These are phyloP conservation scores for Gossypium bickii DNA, from an alignment of 345 rosid species.

Conservation along the genomic window DNA sequence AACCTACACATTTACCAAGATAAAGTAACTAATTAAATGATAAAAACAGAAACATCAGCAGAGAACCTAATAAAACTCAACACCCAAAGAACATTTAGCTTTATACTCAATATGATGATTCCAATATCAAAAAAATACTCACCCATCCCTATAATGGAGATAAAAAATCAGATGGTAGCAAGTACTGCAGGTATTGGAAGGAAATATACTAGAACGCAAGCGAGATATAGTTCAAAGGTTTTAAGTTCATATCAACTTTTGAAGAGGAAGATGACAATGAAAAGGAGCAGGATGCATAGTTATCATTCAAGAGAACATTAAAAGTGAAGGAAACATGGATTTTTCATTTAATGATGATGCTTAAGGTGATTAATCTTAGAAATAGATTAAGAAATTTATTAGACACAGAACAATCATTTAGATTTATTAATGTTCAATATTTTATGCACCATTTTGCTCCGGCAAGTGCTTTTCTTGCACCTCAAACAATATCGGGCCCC, in stretches of 20 bases:
- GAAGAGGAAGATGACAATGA: neutral
- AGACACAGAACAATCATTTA: neutral
- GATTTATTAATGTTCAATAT: neutral
- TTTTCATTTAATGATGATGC: neutral
- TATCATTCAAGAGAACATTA: neutral
- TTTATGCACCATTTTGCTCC: neutral
- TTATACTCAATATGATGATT: neutral
- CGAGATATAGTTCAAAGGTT: neutral
- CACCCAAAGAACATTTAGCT: neutral
- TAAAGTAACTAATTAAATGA: slow-evolving; percentile 4
- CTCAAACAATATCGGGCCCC: neutral
- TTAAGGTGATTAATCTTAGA: neutral
- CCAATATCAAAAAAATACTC: slow-evolving; percentile 3
- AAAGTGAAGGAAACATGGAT: neutral
- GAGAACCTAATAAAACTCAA: neutral
- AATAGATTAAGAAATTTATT: neutral
- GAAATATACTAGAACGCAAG: neutral
- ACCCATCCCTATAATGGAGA: neutral
- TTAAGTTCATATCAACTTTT: neutral
- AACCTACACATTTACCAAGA: slow-evolving; percentile 48
- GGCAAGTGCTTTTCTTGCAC: neutral
- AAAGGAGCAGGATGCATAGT: neutral
- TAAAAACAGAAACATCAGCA: neutral
- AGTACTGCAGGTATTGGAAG: neutral
- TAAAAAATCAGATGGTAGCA: neutral